Evolutionary conservation across 164 flowering plant species (phyloP), one percentile per base, ranked within the genome.

Genomic region (Magnolia officinalis): DNA sequence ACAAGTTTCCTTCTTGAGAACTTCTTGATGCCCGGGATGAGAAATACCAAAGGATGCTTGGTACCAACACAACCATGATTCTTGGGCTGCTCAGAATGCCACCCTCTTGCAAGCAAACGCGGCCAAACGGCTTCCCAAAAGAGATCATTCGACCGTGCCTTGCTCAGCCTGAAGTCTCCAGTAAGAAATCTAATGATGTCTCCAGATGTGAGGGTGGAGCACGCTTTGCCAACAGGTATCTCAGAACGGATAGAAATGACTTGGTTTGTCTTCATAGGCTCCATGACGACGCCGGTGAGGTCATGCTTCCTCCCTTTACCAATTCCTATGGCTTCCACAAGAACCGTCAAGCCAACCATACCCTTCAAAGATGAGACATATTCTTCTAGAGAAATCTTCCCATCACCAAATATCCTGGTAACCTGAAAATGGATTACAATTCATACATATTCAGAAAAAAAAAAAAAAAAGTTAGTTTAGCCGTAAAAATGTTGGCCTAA

Each of bases 41-140:
- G 89, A 78, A 91, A 94, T 70, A 92, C 96, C 75, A 94, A 81
- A 71, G 78, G 67, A 72, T 88, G 72, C 63, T 85, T 92, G 49
- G 89, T 78, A 70, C 77, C 77, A 31, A 83, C 65, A 77, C 61
- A 83, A 65, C 74, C 70, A 9, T 80, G 76, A 78, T 83, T 72
- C 75, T 82, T 88, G 52, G 98, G 97, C 82, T 93, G 90, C 88
- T 90, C 96, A 29, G 99, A 94, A 37, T 89, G 96, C 99, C 99
- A 96, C 1, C 99, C 99, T 78, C 90, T 84, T 69, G 91, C 98
- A 1, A 94, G 86, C 78, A 96, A 79, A 74, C 99, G 97, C 50
- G 99, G 99, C 99, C 99, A 96, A 74, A 96, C 95, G 20, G 99
- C 98, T 85, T 96, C 99, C 98, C 98, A 94, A 72, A 96, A 96